phyloP scores from a whole-genome alignment of 1,139 yeast genomes.

The Williopsis jadinii region DNA sequence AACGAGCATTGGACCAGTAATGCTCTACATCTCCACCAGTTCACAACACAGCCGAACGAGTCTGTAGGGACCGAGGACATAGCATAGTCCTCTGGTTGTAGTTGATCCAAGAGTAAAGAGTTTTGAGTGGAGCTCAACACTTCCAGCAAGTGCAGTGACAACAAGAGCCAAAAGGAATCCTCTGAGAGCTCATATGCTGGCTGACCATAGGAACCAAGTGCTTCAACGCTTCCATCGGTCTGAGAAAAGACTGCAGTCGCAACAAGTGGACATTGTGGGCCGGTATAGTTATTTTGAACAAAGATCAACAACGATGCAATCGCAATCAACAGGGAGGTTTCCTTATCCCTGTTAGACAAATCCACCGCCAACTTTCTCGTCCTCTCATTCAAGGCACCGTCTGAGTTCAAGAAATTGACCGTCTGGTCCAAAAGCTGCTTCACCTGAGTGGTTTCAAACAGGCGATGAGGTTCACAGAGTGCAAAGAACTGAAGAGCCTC shows the following conservation, averaged over 20 bases:
- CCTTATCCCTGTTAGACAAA: conserved; percentile 4
- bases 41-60: conserved; percentile 36
- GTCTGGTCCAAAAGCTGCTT: not conserved
- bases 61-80: conserved; percentile 19
- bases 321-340: conserved; percentile 30
- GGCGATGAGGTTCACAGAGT: conserved; percentile 1
- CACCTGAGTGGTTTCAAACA: not conserved
- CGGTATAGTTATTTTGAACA: conserved; percentile 75
- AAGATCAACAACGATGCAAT: conserved; percentile 60
- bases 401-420: not conserved
- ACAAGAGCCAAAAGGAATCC: conserved; percentile 44
- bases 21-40: conserved; percentile 73
- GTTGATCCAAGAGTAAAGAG: conserved; percentile 25
- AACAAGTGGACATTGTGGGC: conserved; percentile 53
- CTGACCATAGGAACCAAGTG: conserved; percentile 53
- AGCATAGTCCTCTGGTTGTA: conserved; percentile 10
- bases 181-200: conserved; percentile 53
- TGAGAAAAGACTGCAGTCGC: conserved; percentile 24
- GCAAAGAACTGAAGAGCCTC: conserved; percentile 1
- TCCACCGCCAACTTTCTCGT: not conserved
- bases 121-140: conserved; percentile 30
- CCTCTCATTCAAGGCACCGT: conserved; percentile 1
- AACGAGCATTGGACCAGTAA: conserved; percentile 56
- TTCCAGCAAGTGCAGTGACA: conserved; percentile 48
- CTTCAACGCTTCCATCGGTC: conserved; percentile 20